Evolutionary conservation across 495 filamentous ascomycete genomes (phyloP), one percentile per base, ranked within the genome.

Genomic region (Annulohypoxylon bovei): DNA sequence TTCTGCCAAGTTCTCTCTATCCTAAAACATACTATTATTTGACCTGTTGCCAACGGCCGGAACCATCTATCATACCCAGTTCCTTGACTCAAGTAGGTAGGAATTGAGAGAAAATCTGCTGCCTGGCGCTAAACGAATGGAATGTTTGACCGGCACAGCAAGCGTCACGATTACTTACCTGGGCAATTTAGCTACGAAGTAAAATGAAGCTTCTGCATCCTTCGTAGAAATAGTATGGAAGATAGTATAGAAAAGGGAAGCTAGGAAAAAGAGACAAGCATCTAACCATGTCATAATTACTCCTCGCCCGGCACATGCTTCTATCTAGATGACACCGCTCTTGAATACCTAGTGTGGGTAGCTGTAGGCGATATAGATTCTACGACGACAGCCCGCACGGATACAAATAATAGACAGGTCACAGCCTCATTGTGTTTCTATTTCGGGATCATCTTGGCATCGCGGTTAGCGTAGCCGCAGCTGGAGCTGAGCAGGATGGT

Each of bases 361-460:
- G 39, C 20, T 28, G 46, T 16, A 12, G 20, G 44, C 44, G 44
- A 47, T 23, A 47, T 25, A 47, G 11, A 18, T 8, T 47, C 20
- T 47, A 47, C 20, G 44, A 27, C n/a, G 39, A 7, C 20, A 42
- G n/a, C n/a, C 20, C 39, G 39, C 39, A 42, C 39, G 39, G 39
- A 42, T 42, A 18, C 39, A 16, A 16, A 42, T 42, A 57, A 33
- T n/a, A n/a, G n/a, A 47, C 20, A 8, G 8, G 47, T 47, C 70
- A 73, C 35, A 73, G 73, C 73, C 73, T 73, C 73, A 64, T 68
- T 64, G 6, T 68, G 67, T 68, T 75, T 60, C 73, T 76, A 76
- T 76, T 76, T 71, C 46, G 11, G 35, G 70, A 68, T 56, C 47
- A 30, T 67, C 52, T 53, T 56, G 32, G 66, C 42, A 47, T 33